phyloP scores from a whole-genome alignment of 2,329 filamentous ascomycete genomes.

The Epichloe uncinata region DNA sequence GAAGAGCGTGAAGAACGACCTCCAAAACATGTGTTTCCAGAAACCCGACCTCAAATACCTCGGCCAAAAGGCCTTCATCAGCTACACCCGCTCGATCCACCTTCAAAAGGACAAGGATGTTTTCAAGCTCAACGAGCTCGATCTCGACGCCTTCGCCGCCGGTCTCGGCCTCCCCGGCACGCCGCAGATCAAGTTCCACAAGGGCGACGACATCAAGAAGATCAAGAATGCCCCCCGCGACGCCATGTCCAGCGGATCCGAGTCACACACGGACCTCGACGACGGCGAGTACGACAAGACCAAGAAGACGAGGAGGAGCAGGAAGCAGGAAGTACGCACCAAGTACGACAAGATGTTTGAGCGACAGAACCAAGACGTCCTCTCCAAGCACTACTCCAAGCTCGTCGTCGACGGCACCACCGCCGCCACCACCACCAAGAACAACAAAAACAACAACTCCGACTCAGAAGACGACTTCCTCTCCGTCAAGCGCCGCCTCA shows the following conservation, averaged over 20 bases:
- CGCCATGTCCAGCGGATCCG: conserved; percentile 49
- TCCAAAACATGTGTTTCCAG: conserved; percentile 94
- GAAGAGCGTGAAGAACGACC: conserved; percentile 65
- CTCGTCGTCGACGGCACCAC: conserved; percentile 53
- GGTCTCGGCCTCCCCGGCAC: conserved; percentile 83
- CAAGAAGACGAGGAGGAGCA: conserved; percentile 40
- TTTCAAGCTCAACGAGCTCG: conserved; percentile 72
- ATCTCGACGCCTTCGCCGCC: conserved; percentile 72
- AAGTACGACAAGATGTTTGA: conserved; percentile 99
- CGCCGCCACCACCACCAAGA: conserved; percentile 37
- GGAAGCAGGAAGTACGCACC: conserved; percentile 66
- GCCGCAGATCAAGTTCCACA: conserved; percentile 85
- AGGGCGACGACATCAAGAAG: conserved; percentile 75
- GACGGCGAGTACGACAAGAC: conserved; percentile 14
- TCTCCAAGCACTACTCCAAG: conserved; percentile 88
- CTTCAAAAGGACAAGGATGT: conserved; percentile 85
- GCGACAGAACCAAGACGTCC: conserved; percentile 84
- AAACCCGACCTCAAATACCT: conserved; percentile 89
- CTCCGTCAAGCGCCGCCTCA: conserved; percentile 76
- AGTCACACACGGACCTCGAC: conserved; percentile 40
- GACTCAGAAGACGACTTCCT: conserved; percentile 55
- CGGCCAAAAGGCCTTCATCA: conserved; percentile 90
- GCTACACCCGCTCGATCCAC: conserved; percentile 73
- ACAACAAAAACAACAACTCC: conserved; percentile 11
- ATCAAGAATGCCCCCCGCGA: conserved; percentile 74